Evolutionary conservation across 192 early-diverging fungal species (phyloP), one percentile per base, ranked within the genome.

Genomic region (Entomortierella beljakovae): DNA sequence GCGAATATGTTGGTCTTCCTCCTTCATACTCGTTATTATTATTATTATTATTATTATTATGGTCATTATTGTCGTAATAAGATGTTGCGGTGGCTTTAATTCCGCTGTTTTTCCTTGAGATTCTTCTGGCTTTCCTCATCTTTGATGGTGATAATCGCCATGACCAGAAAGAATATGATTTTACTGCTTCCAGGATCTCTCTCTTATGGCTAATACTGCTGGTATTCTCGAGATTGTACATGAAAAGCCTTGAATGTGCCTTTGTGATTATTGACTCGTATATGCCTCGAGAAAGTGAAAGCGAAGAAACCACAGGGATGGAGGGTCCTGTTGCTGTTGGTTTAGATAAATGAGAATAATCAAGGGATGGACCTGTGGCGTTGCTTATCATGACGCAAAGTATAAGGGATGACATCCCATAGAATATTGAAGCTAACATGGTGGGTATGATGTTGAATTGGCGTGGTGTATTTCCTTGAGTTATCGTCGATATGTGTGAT

Each of bases 361-460:
- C 57, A 11, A 69, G 59, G 26, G 38, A 57, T 8, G 67, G 67
- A 8, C 38, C 67, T 6, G 50, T 69, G 28, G 67, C 67, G 42
- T 68, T 68, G 65, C 57, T 68, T 22, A 68, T 68, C 43, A 68
- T 54, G 31, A 58, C 25, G 9, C 55, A 38, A 20, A 68, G 56
- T 16, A 68, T 31, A 28, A 68, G 9, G 10, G 65, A 68, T 16
- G 65, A 54, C 18, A 68, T 18, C 29, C 55, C 53, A 32, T 68
- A 68, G 32, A 68, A 37, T 31, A 68, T 43, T 26, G 57, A 35
- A 0, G 65, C 42, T 43, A 68, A 32, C 65, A 68, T 68, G 28
- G 6, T n/a, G 32, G 7, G 6, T n/a, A 31, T 20, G 31, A 10
- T 20, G 26, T 63, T 63, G 28, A 52, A 18, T 7, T 35, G 16